Base-by-base conservation (phyloP, 345 rosid genomes). In the Luvunga scandens region DNA sequence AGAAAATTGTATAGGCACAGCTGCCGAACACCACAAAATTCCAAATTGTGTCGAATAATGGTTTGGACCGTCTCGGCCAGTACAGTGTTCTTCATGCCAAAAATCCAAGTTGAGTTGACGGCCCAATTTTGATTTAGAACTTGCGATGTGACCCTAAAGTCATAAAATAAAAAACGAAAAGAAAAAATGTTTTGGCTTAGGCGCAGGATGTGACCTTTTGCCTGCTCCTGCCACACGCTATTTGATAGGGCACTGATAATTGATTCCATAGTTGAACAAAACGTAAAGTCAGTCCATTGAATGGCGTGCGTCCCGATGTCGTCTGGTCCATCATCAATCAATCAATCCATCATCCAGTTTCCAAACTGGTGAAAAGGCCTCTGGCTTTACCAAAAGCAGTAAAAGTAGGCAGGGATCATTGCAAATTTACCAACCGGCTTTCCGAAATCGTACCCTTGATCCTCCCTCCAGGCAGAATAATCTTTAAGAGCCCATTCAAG, bases 261-360 rank as follows among this genome's bases (percentile, higher is more conserved):
- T 75, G 18, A 63, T 74, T 72, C 50, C 60, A 19, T 14, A 30
- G 60, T 63, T 63, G 77, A 75, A 64, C 21, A 28, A 9, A 28
- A 9, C 30, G 28, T 27, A 21, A 33, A 14, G 50, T 45, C 31
- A 27, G 30, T 30, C 6, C 69, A 16, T 66, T 36, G 72, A 33
- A 9, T 66, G 63, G 5, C 45, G 72, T 6, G 72, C 24, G 0
- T 63, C 31, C 30, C 3, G 5, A 33, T 31, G 16, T 75, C 16
- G 38, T 50, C 62, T 12, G 48, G 24, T 50, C 48, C 24, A 48
- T 64, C 48, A 18, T 65, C 78, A 6, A 64, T 75, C 78, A 6
- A 64, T 75, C 78, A 75, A 65, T 27, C 66, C 5, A 5, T 64
- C 25, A 22, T 31, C 48, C 62, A 28, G 33, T 45, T 62, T 30